Conservation (phyloP, 495 filamentous ascomycete species). For the Letharia columbiana region DNA sequence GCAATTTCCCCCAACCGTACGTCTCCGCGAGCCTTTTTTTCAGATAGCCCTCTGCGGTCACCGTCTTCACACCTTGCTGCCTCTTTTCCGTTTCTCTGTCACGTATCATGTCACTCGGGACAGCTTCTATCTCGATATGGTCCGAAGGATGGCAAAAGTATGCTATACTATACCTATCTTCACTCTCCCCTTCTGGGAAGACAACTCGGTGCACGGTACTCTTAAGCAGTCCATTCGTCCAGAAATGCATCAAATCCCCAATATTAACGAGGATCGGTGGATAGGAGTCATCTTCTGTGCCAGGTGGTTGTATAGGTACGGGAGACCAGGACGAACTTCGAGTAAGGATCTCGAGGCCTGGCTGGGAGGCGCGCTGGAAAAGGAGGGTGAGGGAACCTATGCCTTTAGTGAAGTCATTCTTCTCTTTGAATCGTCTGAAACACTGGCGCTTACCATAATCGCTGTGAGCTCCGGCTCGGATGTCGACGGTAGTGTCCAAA, state of each 20-base stretch:
- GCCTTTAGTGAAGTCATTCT: neutral
- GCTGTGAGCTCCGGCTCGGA: constrained; percentile 60
- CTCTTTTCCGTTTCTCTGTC: constrained; percentile 32
- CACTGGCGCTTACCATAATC: constrained; percentile 48
- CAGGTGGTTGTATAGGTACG: constrained; percentile 37
- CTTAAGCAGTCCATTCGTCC: constrained; percentile 78
- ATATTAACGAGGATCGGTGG: constrained; percentile 89
- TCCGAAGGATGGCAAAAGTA: constrained; percentile 88
- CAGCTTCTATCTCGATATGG: constrained; percentile 55
- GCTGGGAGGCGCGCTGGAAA: constrained; percentile 72
- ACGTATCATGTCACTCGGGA: constrained; percentile 60
- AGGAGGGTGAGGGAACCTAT: constrained; percentile 52
- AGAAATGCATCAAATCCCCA: constrained; percentile 81
- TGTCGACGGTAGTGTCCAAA: constrained; percentile 30
- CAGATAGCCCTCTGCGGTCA: constrained; percentile 84
- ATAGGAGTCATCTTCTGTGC: constrained; percentile 43
- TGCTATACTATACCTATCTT: constrained; percentile 79
- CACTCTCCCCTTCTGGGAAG: constrained; percentile 50
- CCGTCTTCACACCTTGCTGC: constrained; percentile 44
- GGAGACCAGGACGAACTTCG: constrained; percentile 40
- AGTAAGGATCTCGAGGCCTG: constrained; percentile 77
- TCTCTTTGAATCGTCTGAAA: neutral
- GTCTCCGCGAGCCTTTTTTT: constrained; percentile 64
- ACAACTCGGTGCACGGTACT: constrained; percentile 86
- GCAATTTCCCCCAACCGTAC: constrained; percentile 47